phyloP scores from a whole-genome alignment of 768 basidiomycete genomes.

The Fomitopsis pulvina region DNA sequence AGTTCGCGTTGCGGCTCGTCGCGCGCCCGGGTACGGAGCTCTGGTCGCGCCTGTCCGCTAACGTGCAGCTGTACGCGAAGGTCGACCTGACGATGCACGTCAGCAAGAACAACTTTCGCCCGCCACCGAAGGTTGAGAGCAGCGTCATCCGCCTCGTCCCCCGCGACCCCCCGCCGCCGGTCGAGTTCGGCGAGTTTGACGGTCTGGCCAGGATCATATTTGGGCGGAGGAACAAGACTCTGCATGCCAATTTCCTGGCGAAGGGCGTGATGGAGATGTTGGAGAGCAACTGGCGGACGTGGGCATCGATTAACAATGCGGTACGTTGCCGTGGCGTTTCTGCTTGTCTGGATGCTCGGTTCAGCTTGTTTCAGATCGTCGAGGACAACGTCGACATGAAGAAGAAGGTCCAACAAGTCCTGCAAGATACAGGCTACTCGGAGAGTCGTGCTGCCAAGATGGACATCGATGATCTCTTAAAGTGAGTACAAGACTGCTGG shows the following conservation, averaged over 20 bases:
- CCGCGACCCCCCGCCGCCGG: slow-evolving; percentile 89
- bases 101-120: slow-evolving; percentile 94
- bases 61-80: slow-evolving; percentile 95
- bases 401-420: slow-evolving; percentile 62
- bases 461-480: slow-evolving; percentile 86
- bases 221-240: slow-evolving; percentile 82
- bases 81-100: slow-evolving; percentile 97
- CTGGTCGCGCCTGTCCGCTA: slow-evolving; percentile 93
- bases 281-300: slow-evolving; percentile 89
- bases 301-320: slow-evolving; percentile 77
- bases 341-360: not conserved
- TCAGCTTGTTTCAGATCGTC: slow-evolving; percentile 41
- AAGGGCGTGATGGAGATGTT: slow-evolving; percentile 94
- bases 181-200: slow-evolving; percentile 97
- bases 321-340: slow-evolving; percentile 33
- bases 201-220: slow-evolving; percentile 90
- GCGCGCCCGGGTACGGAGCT: slow-evolving; percentile 77
- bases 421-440: slow-evolving; percentile 62
- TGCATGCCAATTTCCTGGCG: slow-evolving; percentile 86
- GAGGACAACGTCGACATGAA: slow-evolving; percentile 68
- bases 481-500: slow-evolving; percentile 45
- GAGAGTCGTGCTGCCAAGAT: slow-evolving; percentile 88
- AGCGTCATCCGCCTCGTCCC: slow-evolving; percentile 89
- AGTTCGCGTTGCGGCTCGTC: slow-evolving; percentile 90
- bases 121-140: slow-evolving; percentile 91